Evolutionary conservation across 2,329 filamentous ascomycete species (phyloP).

Genomic region (Zymoseptoria passerinii): DNA sequence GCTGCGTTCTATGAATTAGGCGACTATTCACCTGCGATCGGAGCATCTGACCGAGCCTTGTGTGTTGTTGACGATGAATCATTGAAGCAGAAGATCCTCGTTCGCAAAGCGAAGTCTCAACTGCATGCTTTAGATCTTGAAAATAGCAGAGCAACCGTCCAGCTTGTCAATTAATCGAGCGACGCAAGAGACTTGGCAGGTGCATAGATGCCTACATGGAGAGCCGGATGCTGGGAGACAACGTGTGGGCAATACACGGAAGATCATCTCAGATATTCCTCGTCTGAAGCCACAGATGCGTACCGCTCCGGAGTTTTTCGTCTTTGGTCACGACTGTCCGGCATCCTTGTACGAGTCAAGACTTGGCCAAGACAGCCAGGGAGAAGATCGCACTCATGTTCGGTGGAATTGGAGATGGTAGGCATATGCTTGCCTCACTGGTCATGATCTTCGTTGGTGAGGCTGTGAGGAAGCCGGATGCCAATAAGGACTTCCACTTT

Average conservation of each 20-base stretch:
- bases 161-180: neutral
- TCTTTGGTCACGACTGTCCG: conserved; percentile 10
- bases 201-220: neutral
- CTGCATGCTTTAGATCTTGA: neutral
- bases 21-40: conserved; percentile 5
- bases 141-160: neutral
- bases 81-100: conserved; percentile 9
- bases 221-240: neutral
- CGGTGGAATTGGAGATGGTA: conserved; percentile 8
- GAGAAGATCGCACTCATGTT: conserved; percentile 8
- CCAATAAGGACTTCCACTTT: conserved; percentile 6
- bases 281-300: conserved; percentile 10
- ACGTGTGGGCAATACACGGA: conserved; percentile 1
- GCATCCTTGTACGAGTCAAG: conserved; percentile 4
- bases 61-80: conserved; percentile 3
- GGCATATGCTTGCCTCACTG: conserved; percentile 6
- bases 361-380: neutral
- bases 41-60: conserved; percentile 6
- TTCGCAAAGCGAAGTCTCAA: conserved; percentile 7
- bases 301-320: conserved; percentile 5
- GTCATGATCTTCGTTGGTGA: neutral
- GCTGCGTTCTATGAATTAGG: conserved; percentile 13
- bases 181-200: neutral
- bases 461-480: neutral
- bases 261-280: conserved; percentile 6